Base-by-base conservation (phyloP, 768 basidiomycete genomes). In the Leucocoprinus sp. region DNA sequence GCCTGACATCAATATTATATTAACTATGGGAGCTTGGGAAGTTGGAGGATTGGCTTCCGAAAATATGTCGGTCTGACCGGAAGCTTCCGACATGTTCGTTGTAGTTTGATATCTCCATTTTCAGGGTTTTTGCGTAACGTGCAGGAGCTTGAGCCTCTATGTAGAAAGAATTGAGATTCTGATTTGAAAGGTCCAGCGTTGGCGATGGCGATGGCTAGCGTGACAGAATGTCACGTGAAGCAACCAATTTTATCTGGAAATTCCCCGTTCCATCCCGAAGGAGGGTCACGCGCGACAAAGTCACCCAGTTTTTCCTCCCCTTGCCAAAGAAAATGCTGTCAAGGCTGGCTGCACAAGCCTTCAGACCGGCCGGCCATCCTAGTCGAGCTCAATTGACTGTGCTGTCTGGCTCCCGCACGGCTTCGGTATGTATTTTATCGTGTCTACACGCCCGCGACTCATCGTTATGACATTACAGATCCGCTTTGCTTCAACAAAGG, bases 311-410 rank as follows among this genome's bases (percentile, higher is more conserved):
- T 14, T 57, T 56, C 59, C 61, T 60, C 60, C 62, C 64, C 62
- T 62, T 62, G 58, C 57, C 57, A 59, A 64, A 73, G 62, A 68
- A 80, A 84, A 88, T 88, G 85, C 65, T 87, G 63, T 80, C 82
- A 65, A 87, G 82, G 81, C 76, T 86, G 69, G 79, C 82, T 62
- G 76, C 76, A 66, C 76, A 78, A 67, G 75, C 76, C 68, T 72
- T 84, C 63, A 80, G 71, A 65, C 76, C 70, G 60, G 74, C 73
- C 53, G 66, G 69, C 54, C 66, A 64, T 52, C 54, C 70, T 50
- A 67, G 72, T 48, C 63, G 68, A 48, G 60, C 74, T 48, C 75
- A 72, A 50, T 58, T 68, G 41, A 61, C 63, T 5, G 54, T 69
- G 43, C 57, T 67, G 33, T 57, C 66, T 53, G 65, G 59, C 41